These are phyloP conservation scores for Atkinsonella hypoxylon DNA, from an alignment of 2,329 filamentous ascomycete genomes.

Conservation along the genomic window DNA sequence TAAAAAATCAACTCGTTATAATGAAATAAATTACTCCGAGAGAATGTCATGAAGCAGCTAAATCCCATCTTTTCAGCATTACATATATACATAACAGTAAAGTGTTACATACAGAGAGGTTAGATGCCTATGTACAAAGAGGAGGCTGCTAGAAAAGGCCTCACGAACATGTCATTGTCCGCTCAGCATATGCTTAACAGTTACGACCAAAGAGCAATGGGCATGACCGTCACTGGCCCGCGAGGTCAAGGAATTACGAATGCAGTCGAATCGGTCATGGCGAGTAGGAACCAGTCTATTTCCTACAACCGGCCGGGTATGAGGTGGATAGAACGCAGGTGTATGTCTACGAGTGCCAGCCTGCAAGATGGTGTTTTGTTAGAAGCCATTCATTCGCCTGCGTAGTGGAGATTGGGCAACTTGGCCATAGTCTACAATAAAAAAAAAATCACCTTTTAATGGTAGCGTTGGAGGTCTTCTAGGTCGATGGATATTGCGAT, in stretches of 20 bases:
- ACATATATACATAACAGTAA: too few relatives aligned
- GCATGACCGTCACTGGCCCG: slow-evolving; percentile 31
- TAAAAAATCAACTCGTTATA: too few relatives aligned
- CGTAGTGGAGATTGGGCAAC: slow-evolving; percentile 43
- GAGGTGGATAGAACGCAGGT: slow-evolving; percentile 41
- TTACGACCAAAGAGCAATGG: too few relatives aligned
- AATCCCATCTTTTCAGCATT: too few relatives aligned
- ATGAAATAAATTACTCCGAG: too few relatives aligned
- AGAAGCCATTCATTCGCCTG: slow-evolving; percentile 44
- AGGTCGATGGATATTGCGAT: slow-evolving; percentile 42
- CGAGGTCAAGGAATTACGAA: slow-evolving; percentile 50
- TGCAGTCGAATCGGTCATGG: slow-evolving; percentile 46
- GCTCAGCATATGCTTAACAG: too few relatives aligned
- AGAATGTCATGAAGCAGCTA: too few relatives aligned
- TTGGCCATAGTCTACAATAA: slow-evolving; percentile 48
- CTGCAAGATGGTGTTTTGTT: slow-evolving; percentile 45
- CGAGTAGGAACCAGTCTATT: slow-evolving; percentile 41
- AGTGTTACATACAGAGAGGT: too few relatives aligned
- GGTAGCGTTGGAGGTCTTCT: slow-evolving; percentile 42
- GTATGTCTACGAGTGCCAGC: slow-evolving; percentile 46
- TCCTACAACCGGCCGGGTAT: slow-evolving; percentile 39
- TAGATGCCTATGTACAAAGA: too few relatives aligned
- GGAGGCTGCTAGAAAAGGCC: too few relatives aligned
- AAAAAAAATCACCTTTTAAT: slow-evolving; percentile 48
- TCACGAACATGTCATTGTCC: too few relatives aligned